Conservation (phyloP, 495 filamentous ascomycete genomes). For the Neohortaea acidophila region DNA sequence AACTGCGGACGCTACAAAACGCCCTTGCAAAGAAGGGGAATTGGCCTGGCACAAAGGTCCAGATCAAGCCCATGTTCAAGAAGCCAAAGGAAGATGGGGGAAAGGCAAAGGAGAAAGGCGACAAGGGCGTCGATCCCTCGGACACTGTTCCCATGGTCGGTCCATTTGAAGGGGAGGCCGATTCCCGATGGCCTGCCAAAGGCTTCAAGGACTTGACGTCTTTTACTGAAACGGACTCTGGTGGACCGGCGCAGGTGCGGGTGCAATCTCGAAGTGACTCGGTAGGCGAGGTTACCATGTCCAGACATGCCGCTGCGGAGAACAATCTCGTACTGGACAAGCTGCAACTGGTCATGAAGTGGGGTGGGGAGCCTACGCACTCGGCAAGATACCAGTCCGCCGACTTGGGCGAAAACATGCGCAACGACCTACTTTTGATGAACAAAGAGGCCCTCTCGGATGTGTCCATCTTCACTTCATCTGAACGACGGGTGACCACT, state of each 20-base stretch:
- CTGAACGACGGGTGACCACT: slow-evolving; percentile 82
- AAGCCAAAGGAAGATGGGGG: slow-evolving; percentile 43
- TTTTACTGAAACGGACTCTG: background rate
- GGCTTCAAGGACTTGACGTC: background rate
- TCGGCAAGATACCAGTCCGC: slow-evolving; percentile 91
- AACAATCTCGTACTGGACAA: slow-evolving; percentile 86
- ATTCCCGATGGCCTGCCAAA: no score
- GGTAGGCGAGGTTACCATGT: slow-evolving; percentile 70
- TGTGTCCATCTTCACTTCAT: slow-evolving; percentile 85
- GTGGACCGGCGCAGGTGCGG: background rate
- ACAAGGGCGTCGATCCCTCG: no score
- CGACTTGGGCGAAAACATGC: slow-evolving; percentile 85
- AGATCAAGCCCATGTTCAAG: slow-evolving; percentile 97
- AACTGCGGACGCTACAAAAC: slow-evolving; percentile 67
- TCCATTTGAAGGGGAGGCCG: no score
- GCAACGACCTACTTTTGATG: slow-evolving; percentile 85
- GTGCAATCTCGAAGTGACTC: slow-evolving; percentile 56
- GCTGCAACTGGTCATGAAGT: slow-evolving; percentile 93
- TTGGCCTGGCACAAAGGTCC: slow-evolving; percentile 93
- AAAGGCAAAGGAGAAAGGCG: slow-evolving; percentile 6
- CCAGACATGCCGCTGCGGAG: slow-evolving; percentile 74
- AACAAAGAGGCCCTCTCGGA: slow-evolving; percentile 82
- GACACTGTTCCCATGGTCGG: no score
- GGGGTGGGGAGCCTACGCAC: slow-evolving; percentile 96
- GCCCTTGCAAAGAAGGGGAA: slow-evolving; percentile 80